Evolutionary conservation across 2,329 filamentous ascomycete species (phyloP).

Genomic region (Magnaporthiopsis rhizophila): DNA sequence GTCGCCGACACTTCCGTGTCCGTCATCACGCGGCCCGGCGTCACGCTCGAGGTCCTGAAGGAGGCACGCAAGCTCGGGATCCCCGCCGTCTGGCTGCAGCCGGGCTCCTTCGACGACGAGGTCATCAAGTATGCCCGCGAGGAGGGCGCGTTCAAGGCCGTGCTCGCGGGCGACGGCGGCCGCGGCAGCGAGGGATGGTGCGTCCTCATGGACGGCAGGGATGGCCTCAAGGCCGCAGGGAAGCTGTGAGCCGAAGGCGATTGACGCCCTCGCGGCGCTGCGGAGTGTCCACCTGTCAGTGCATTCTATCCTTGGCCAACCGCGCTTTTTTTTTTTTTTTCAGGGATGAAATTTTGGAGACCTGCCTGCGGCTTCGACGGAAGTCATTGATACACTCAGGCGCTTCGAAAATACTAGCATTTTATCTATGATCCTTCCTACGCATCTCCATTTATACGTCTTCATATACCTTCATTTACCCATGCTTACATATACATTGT

Average conservation of each 20-base stretch:
- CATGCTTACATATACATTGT: too few relatives aligned
- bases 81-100: slow-evolving; percentile 79
- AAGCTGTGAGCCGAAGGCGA: slow-evolving; percentile 29
- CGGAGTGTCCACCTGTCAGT: background rate
- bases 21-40: slow-evolving; percentile 76
- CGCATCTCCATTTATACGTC: too few relatives aligned
- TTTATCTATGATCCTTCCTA: too few relatives aligned
- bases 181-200: slow-evolving; percentile 72
- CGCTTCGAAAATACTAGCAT: background rate
- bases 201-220: slow-evolving; percentile 76
- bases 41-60: slow-evolving; percentile 65
- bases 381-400: too few relatives aligned
- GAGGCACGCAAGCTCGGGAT: slow-evolving; percentile 71
- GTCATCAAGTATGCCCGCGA: slow-evolving; percentile 61
- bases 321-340: too few relatives aligned
- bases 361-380: too few relatives aligned
- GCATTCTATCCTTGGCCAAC: too few relatives aligned
- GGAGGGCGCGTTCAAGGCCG: slow-evolving; percentile 57
- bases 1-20: slow-evolving; percentile 69
- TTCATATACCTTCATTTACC: too few relatives aligned
- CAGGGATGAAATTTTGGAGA: too few relatives aligned
- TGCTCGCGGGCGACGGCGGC: slow-evolving; percentile 59
- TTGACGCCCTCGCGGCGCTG: background rate
- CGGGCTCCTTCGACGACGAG: slow-evolving; percentile 74
- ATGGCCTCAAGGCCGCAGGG: slow-evolving; percentile 47